A percentile compares a stretch with the other conserved stretches of the same genome.
Evolutionary conservation across 805 yeast genomes (phyloP).

Genomic region (Isabelozyma pseudorhagii): DNA sequence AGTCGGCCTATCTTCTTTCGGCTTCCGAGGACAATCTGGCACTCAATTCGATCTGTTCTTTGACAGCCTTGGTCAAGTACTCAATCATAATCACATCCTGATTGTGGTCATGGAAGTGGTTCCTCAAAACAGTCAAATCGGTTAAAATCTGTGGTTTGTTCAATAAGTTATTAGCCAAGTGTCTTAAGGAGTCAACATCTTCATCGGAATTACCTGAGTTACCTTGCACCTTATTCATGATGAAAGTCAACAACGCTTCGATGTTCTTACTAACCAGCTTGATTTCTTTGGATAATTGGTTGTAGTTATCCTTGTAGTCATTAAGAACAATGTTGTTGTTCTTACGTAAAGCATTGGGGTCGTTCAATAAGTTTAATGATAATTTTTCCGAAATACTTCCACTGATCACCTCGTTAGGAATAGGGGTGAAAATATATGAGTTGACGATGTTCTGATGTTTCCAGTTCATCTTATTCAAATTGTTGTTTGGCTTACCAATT

Average conservation of each 20-base stretch:
- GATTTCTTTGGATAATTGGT: constrained; percentile 46
- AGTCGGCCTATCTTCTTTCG: constrained; percentile 10
- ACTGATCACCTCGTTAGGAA: constrained; percentile 62
- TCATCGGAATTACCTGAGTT: constrained; percentile 35
- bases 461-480: constrained; percentile 33
- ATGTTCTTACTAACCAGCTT: constrained; percentile 44
- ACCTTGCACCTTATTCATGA: constrained; percentile 36
- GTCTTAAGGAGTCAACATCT: constrained; percentile 62
- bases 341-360: constrained; percentile 19
- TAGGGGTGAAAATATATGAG: constrained; percentile 69
- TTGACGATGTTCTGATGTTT: constrained; percentile 27
- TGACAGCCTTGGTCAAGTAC: constrained; percentile 77
- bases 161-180: constrained; percentile 55
- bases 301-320: constrained; percentile 38
- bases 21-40: constrained; percentile 61
- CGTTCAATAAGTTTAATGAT: constrained; percentile 47
- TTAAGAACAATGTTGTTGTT: constrained; percentile 25
- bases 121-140: constrained; percentile 51
- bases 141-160: constrained; percentile 49
- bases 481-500: constrained; percentile 45
- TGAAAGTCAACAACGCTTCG: constrained; percentile 46
- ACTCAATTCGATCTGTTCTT: constrained; percentile 78
- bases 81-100: constrained; percentile 82
- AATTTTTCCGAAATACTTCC: constrained; percentile 51
- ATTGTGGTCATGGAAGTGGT: constrained; percentile 64